Evolutionary conservation across 768 basidiomycete genomes (phyloP), one percentile per base, ranked within the genome.

Genomic region (Pleurotus tuoliensis): DNA sequence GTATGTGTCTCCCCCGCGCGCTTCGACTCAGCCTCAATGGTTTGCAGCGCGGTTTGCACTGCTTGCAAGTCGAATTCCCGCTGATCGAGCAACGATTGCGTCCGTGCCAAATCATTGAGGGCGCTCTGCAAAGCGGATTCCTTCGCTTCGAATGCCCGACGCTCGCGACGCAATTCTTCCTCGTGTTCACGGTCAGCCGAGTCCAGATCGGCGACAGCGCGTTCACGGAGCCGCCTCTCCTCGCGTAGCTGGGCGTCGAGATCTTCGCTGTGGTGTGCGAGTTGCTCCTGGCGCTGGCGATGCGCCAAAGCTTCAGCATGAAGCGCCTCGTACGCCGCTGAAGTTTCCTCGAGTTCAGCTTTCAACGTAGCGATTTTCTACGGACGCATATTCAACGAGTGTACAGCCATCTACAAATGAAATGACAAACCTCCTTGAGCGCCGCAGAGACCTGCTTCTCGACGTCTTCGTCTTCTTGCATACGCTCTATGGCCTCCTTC

Each of bases 1-100:
- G 88, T 88, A 64, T 90, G 89, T 11, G 86, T 84, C 71, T 96
- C 92, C 18, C 95, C 95, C 0, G 87, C 79, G 56, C 84, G 79
- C 71, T 87, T 87, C 20, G 86, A 84, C 68, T 94, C 92, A 25
- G 78, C 74, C 65, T 97, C 93, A 47, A 90, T 69, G 1, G 76
- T 69, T 60, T 83, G 80, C n/a, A 97, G 73, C 0, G 86, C 86
- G 5, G 69, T 70, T 64, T 97, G 90, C 2, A 97, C 82, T 0
- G 83, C 80, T 1, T 75, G 73, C 11, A 98, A 72, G 64, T 98
- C 95, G 0, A 76, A 66, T 57, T 95, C 92, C 38, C 92, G 84
- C 61, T 88, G 84, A 2, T 75, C 71, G 0, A 97, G 77, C 7
- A 88, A 73, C 0, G 79, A 77, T 61, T 90, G 83, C 6, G 76